These are phyloP conservation scores for Calocera viscosa DNA, from an alignment of 768 basidiomycete species.

Conservation along the genomic window DNA sequence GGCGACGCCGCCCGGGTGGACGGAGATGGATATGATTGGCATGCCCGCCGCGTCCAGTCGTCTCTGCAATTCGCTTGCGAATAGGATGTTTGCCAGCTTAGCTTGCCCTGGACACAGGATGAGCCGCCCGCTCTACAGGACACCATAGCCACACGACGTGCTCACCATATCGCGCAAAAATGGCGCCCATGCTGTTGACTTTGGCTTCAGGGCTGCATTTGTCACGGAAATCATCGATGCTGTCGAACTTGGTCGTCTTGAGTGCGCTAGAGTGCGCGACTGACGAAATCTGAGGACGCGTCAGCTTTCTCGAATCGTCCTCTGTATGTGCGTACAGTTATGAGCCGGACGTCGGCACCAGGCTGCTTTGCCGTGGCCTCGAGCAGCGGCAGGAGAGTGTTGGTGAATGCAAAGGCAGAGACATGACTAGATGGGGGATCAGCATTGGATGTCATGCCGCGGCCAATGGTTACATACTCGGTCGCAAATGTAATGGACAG, in stretches of 20 bases:
- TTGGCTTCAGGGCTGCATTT: too few relatives aligned
- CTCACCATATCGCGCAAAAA: too few relatives aligned
- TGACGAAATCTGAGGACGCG: too few relatives aligned
- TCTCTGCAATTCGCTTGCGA: neutral
- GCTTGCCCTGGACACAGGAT: neutral
- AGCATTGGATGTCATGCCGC: neutral
- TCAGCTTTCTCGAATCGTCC: too few relatives aligned
- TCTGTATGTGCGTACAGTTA: conserved; percentile 13
- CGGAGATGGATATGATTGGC: neutral
- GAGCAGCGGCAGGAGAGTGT: conserved; percentile 14
- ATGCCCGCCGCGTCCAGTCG: neutral
- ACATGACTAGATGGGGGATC: conserved; percentile 10
- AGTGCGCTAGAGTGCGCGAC: too few relatives aligned
- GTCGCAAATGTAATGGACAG: neutral
- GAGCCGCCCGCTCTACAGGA: too few relatives aligned
- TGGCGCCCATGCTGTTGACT: too few relatives aligned
- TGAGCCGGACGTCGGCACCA: conserved; percentile 16
- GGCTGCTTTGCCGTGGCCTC: conserved; percentile 9
- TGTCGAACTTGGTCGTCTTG: too few relatives aligned
- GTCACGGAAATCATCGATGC: too few relatives aligned
- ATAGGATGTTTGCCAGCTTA: neutral
- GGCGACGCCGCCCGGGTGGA: neutral
- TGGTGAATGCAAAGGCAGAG: conserved; percentile 12
- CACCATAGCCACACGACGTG: too few relatives aligned
- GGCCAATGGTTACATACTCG: neutral